A percentile compares a stretch with the other conserved stretches of the same genome.
Evolutionary conservation across 2,329 filamentous ascomycete genomes (phyloP).

Genomic region (Dothistroma septosporum): DNA sequence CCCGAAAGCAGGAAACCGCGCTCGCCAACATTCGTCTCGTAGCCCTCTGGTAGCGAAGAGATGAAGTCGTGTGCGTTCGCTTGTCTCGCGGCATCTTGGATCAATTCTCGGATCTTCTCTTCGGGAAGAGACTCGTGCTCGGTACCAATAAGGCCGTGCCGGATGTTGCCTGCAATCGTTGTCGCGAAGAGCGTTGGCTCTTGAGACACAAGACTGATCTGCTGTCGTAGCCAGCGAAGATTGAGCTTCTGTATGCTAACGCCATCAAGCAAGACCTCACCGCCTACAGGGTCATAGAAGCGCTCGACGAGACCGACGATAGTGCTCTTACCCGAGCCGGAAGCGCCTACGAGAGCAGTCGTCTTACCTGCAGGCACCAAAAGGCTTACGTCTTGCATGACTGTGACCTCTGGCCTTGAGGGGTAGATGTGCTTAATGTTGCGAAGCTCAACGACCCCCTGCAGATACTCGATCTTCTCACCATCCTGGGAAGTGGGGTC

Average conservation of each 20-base stretch:
- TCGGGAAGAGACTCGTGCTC: constrained; percentile 63
- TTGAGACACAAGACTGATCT: constrained; percentile 88
- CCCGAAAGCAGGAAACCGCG: constrained; percentile 88
- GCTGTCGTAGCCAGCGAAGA: constrained; percentile 82
- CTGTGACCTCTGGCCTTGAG: constrained; percentile 80
- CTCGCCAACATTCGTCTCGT: constrained; percentile 93
- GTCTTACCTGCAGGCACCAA: constrained; percentile 82
- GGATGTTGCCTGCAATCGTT: constrained; percentile 84
- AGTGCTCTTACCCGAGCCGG: constrained; percentile 90
- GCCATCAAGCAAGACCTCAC: constrained; percentile 75
- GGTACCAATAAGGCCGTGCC: constrained; percentile 85
- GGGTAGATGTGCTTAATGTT: constrained; percentile 92
- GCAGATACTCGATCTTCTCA: constrained; percentile 65
- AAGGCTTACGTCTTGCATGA: constrained; percentile 80
- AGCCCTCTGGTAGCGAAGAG: constrained; percentile 73
- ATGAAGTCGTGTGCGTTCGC: constrained; percentile 96
- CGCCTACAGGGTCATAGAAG: constrained; percentile 86
- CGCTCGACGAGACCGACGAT: constrained; percentile 90
- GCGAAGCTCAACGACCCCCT: constrained; percentile 75
- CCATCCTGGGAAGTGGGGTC: constrained; percentile 70
- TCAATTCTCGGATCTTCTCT: constrained; percentile 65
- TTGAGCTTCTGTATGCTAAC: constrained; percentile 78
- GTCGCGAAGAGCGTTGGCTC: constrained; percentile 88
- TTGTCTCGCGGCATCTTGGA: constrained; percentile 79
- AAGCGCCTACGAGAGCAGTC: constrained; percentile 88